Conservation (phyloP, 345 rosid genomes). For the Mangifera indica region DNA sequence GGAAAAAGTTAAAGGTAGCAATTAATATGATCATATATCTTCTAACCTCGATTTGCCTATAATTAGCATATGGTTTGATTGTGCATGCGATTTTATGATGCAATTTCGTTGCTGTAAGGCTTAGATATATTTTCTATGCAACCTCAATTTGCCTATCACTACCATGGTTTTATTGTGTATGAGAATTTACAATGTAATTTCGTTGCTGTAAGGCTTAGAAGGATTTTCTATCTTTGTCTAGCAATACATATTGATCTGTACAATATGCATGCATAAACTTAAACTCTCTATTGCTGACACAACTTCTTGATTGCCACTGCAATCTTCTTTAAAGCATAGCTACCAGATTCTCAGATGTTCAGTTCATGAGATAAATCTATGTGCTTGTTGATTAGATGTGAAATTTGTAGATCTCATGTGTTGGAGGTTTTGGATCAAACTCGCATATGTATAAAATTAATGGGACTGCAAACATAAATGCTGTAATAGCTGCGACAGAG, state of each 20-base stretch:
- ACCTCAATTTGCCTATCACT: not conserved
- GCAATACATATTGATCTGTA: not conserved
- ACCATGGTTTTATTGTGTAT: not conserved
- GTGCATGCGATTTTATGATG: not conserved
- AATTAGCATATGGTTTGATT: not conserved
- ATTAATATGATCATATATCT: not conserved
- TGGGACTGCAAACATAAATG: constrained; percentile 62
- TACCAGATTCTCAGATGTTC: not conserved
- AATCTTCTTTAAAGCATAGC: not conserved
- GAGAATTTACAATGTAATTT: not conserved
- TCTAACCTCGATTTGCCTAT: not conserved
- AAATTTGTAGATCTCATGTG: constrained; percentile 50
- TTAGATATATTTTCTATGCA: not conserved
- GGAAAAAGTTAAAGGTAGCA: not conserved
- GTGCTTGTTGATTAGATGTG: constrained; percentile 8
- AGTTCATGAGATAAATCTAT: not conserved
- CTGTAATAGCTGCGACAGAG: constrained; percentile 52
- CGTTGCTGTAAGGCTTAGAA: not conserved
- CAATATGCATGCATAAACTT: not conserved
- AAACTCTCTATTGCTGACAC: not conserved
- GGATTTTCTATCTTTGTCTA: not conserved
- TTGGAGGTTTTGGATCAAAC: constrained; percentile 64
- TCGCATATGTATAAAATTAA: constrained; percentile 52
- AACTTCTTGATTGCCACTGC: not conserved
- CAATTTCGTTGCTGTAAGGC: not conserved